phyloP scores from a whole-genome alignment of 2,329 filamentous ascomycete species.

The Aspergillus hiratsukae region DNA sequence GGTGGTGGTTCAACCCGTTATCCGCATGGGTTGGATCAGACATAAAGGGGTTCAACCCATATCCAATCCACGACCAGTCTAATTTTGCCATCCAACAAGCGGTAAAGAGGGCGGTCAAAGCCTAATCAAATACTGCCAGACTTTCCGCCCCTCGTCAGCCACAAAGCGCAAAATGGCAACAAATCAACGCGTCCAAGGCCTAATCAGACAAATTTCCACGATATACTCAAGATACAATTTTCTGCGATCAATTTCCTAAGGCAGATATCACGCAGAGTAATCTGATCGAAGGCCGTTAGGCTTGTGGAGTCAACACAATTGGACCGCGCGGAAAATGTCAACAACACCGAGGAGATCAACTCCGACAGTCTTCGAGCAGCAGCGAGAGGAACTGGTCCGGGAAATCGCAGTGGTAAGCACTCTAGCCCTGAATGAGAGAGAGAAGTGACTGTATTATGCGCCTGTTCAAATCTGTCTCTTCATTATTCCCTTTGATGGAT shows the following conservation, averaged over 20 bases:
- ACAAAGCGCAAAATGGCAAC: not conserved
- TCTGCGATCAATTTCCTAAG: not conserved
- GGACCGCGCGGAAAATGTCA: not conserved
- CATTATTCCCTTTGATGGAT: not conserved
- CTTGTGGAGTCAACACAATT: not conserved
- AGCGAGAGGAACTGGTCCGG: constrained; percentile 38
- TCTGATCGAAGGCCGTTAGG: not conserved
- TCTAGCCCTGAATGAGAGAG: not conserved
- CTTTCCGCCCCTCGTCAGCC: not conserved
- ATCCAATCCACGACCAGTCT: too few species aligned
- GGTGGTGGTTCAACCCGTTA: too few species aligned
- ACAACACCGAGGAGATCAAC: constrained; percentile 17
- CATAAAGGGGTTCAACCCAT: too few species aligned
- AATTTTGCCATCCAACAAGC: not conserved
- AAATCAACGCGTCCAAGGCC: not conserved
- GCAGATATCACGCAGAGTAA: not conserved
- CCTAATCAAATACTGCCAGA: not conserved
- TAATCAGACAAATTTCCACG: not conserved
- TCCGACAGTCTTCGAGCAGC: constrained; percentile 40
- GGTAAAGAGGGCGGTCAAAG: not conserved
- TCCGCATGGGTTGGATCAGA: too few species aligned
- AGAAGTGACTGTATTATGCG: not conserved
- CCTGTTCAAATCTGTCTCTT: not conserved
- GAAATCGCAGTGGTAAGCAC: constrained; percentile 42
- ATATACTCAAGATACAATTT: not conserved